These are phyloP conservation scores for Trichoderma afroharzianum DNA, from an alignment of 2,329 filamentous ascomycete species.

Conservation along the genomic window DNA sequence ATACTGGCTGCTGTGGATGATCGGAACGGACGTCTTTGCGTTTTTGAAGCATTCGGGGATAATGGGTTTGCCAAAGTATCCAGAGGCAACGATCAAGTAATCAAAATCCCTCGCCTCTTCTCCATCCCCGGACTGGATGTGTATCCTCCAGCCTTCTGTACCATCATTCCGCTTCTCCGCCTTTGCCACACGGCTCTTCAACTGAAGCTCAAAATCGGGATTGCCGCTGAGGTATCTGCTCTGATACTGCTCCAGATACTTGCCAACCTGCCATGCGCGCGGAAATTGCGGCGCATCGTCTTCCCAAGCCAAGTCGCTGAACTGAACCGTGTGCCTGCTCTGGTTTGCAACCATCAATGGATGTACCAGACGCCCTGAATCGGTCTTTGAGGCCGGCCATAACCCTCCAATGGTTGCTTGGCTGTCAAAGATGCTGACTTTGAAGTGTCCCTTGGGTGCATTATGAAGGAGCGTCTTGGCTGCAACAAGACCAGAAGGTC, in stretches of 20 bases:
- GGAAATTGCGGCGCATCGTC: constrained; percentile 62
- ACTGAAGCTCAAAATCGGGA: constrained; percentile 41
- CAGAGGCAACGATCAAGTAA: constrained; percentile 67
- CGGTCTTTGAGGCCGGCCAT: constrained; percentile 60
- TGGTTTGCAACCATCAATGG: constrained; percentile 71
- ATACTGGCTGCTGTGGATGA: constrained; percentile 67
- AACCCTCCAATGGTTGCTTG: constrained; percentile 67
- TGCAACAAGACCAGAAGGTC: constrained; percentile 64
- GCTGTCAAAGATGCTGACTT: constrained; percentile 67
- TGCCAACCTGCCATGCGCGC: constrained; percentile 71
- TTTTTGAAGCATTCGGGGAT: constrained; percentile 44
- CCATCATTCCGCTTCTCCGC: constrained; percentile 33
- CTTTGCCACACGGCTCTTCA: constrained; percentile 46
- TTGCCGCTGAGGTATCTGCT: constrained; percentile 51
- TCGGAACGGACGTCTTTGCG: constrained; percentile 39
- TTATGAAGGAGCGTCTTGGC: constrained; percentile 70
- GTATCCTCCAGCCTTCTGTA: constrained; percentile 43
- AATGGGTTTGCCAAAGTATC: constrained; percentile 66
- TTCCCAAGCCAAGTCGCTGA: constrained; percentile 70
- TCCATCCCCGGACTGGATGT: constrained; percentile 32
- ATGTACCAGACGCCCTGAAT: constrained; percentile 52
- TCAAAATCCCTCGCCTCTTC: constrained; percentile 58
- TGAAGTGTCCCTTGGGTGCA: constrained; percentile 52
- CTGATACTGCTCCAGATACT: constrained; percentile 65
- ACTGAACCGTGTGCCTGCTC: constrained; percentile 71